These are phyloP conservation scores for Dispira simplex DNA, from an alignment of 192 early-diverging fungal genomes.

Conservation along the genomic window DNA sequence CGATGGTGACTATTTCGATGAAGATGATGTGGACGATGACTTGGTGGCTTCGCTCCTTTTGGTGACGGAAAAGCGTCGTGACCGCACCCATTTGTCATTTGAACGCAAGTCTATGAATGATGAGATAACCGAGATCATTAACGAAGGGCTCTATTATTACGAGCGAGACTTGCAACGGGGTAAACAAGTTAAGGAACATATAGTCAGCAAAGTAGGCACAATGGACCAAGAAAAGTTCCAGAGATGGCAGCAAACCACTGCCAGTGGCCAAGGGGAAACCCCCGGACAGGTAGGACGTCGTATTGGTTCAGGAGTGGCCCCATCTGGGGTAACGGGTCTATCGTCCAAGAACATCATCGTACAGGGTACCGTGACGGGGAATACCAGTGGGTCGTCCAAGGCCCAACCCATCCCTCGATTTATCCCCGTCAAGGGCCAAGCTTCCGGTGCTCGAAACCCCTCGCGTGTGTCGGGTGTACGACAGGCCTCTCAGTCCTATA, in stretches of 20 bases:
- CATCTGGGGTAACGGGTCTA: not conserved
- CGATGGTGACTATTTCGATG: slow-evolving; percentile 30
- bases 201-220: slow-evolving; percentile 40
- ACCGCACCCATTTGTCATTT: slow-evolving; percentile 54
- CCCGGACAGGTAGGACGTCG: not conserved
- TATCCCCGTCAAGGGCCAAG: slow-evolving; percentile 29
- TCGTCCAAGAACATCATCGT: not conserved
- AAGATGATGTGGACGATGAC: slow-evolving; percentile 83
- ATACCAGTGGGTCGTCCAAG: slow-evolving; percentile 3
- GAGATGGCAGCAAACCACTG: slow-evolving; percentile 25
- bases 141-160: slow-evolving; percentile 87
- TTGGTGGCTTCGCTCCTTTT: slow-evolving; percentile 76
- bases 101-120: slow-evolving; percentile 65
- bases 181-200: slow-evolving; percentile 23
- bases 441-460: slow-evolving; percentile 1
- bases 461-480: not conserved
- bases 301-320: not conserved
- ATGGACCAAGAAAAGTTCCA: slow-evolving; percentile 41
- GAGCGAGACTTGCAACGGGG: slow-evolving; percentile 53
- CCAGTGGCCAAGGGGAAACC: not conserved
- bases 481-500: not conserved
- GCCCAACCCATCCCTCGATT: slow-evolving; percentile 26
- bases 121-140: slow-evolving; percentile 85
- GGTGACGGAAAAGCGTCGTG: slow-evolving; percentile 71
- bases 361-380: not conserved